Evolutionary conservation across 805 yeast genomes (phyloP).

Genomic region (Candida nemodendra): DNA sequence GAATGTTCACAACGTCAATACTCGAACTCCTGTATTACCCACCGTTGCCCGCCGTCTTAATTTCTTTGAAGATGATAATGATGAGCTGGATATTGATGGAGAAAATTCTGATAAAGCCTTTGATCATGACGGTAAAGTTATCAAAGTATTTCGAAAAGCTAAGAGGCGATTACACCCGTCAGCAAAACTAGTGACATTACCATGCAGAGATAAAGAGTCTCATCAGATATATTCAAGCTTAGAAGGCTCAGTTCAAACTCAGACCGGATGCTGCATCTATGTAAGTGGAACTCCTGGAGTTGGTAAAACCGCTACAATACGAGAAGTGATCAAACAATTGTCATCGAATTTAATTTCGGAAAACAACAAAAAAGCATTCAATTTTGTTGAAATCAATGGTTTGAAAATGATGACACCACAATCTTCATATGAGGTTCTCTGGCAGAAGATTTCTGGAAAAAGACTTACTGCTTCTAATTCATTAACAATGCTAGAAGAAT

Average conservation of each 20-base stretch:
- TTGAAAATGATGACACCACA: conserved; percentile 77
- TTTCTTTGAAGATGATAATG: conserved; percentile 18
- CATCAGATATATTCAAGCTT: conserved; percentile 64
- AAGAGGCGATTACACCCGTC: conserved; percentile 39
- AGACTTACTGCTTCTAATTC: conserved; percentile 63
- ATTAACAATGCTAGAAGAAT: conserved; percentile 64
- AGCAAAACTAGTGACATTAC: conserved; percentile 51
- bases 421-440: conserved; percentile 76
- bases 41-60: conserved; percentile 15
- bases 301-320: conserved; percentile 91
- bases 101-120: conserved; percentile 14
- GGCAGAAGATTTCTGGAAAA: conserved; percentile 70
- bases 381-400: conserved; percentile 87
- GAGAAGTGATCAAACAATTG: conserved; percentile 79
- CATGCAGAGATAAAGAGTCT: conserved; percentile 86
- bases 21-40: conserved; percentile 10
- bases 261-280: conserved; percentile 80
- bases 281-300: conserved; percentile 98
- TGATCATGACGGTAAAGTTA: conserved; percentile 16
- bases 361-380: conserved; percentile 42
- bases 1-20: not conserved
- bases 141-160: conserved; percentile 34
- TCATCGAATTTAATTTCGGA: conserved; percentile 29
- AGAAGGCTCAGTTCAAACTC: conserved; percentile 66
- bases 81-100: conserved; percentile 18